Evolutionary conservation across 768 basidiomycete species (phyloP).

Genomic region (Exsudoporus frostii): DNA sequence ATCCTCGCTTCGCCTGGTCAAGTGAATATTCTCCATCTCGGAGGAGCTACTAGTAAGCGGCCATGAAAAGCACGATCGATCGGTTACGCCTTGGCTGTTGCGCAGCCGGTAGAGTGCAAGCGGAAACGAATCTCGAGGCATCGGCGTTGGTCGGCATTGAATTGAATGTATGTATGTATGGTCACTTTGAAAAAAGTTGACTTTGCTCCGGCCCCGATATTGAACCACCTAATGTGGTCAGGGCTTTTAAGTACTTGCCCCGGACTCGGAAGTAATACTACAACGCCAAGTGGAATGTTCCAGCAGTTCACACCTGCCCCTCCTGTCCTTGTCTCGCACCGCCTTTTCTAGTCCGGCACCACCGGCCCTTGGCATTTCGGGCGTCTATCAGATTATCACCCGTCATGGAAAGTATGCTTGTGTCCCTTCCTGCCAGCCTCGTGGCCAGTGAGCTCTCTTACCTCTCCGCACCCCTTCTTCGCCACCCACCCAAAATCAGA

Average conservation of each 20-base stretch:
- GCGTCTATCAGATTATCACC: conserved; percentile 16
- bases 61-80: conserved; percentile 16
- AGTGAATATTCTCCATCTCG: not conserved
- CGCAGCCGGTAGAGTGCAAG: conserved; percentile 2
- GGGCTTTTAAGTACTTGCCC: conserved; percentile 15
- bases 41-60: conserved; percentile 4
- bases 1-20: not conserved
- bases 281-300: no score
- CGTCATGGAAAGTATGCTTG: conserved; percentile 6
- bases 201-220: conserved; percentile 6
- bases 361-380: conserved; percentile 1
- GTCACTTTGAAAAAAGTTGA: conserved; percentile 14
- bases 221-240: conserved; percentile 9
- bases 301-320: conserved; percentile 1
- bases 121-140: conserved; percentile 28
- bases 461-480: conserved; percentile 14
- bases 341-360: not conserved
- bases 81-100: not conserved
- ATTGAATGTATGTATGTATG: no score
- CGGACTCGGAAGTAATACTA: no score
- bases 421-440: conserved; percentile 18
- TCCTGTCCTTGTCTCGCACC: not conserved
- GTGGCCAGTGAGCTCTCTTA: conserved; percentile 11
- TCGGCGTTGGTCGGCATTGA: conserved; percentile 17
- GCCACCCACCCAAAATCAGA: not conserved